Percentiles rank a stretch among this genome's conserved stretches.
Evolutionary conservation across 2,329 filamentous ascomycete species (phyloP).

Genomic region (Colletotrichum limetticola): DNA sequence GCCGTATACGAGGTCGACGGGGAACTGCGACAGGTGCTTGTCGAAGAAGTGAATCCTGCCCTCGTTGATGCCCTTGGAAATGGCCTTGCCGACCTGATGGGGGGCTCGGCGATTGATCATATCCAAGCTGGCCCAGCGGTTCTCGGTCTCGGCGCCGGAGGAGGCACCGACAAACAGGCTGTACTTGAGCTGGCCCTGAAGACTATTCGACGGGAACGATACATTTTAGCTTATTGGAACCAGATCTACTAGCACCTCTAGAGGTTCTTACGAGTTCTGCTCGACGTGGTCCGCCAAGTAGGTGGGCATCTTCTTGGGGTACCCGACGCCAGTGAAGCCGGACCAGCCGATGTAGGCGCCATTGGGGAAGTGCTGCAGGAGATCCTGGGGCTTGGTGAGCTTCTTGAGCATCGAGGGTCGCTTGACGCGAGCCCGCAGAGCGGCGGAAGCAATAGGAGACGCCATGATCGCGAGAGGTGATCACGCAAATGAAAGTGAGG

Average conservation of each 20-base stretch:
- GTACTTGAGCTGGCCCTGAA: conserved; percentile 88
- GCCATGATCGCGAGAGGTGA: conserved; percentile 50
- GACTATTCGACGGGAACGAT: conserved; percentile 47
- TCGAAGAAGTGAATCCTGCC: conserved; percentile 93
- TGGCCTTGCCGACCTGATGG: conserved; percentile 91
- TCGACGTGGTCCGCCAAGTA: conserved; percentile 91
- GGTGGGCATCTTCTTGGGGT: conserved; percentile 87
- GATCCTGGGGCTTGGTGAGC: conserved; percentile 81
- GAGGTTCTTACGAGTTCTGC: conserved; percentile 65
- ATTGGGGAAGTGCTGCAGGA: conserved; percentile 85
- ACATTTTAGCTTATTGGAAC: neutral
- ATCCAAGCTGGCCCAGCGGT: conserved; percentile 87
- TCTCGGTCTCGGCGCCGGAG: conserved; percentile 89
- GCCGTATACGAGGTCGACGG: conserved; percentile 85
- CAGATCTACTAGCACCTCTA: neutral
- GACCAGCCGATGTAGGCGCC: conserved; percentile 91
- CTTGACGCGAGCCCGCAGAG: conserved; percentile 79
- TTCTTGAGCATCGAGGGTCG: conserved; percentile 84
- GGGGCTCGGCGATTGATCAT: conserved; percentile 90
- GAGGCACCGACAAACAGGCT: conserved; percentile 91
- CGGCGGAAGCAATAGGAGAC: conserved; percentile 71
- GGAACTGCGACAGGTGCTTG: conserved; percentile 94
- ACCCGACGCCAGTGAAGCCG: conserved; percentile 90
- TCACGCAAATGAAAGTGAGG: neutral
- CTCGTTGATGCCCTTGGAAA: conserved; percentile 89